phyloP scores from a whole-genome alignment of 768 basidiomycete species.

The Crassisporium funariophilum region DNA sequence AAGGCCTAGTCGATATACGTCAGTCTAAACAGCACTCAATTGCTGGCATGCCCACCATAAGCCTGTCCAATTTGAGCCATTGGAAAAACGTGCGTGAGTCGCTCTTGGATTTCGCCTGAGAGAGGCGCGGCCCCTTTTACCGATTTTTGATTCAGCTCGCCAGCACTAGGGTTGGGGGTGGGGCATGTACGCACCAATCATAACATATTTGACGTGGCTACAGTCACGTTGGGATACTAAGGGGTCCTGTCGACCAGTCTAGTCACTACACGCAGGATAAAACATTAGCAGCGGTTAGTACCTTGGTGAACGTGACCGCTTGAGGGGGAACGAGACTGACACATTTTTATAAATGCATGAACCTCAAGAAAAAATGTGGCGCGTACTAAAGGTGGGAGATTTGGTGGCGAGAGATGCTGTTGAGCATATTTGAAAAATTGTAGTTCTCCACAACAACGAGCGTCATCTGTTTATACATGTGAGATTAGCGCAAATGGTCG shows the following conservation, averaged over 20 bases:
- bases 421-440: slow-evolving; percentile 44
- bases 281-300: slow-evolving; percentile 12
- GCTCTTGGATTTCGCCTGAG: slow-evolving; percentile 49
- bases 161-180: neutral
- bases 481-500: neutral
- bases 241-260: slow-evolving; percentile 40
- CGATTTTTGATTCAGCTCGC: slow-evolving; percentile 26
- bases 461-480: slow-evolving; percentile 42
- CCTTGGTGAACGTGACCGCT: slow-evolving; percentile 53
- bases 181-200: slow-evolving; percentile 37
- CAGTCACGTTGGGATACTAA: slow-evolving; percentile 45
- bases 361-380: neutral
- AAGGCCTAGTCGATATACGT: slow-evolving; percentile 18
- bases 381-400: slow-evolving; percentile 51
- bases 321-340: slow-evolving; percentile 50
- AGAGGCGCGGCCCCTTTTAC: slow-evolving; percentile 59
- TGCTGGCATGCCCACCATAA: slow-evolving; percentile 48
- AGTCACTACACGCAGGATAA: no score
- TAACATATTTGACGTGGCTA: slow-evolving; percentile 39
- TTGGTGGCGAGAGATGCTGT: slow-evolving; percentile 45
- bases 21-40: neutral
- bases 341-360: neutral
- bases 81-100: slow-evolving; percentile 49
- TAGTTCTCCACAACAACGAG: slow-evolving; percentile 50
- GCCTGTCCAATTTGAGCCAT: slow-evolving; percentile 57